Conservation (phyloP, 345 rosid genomes). For the Camelina hispida region DNA sequence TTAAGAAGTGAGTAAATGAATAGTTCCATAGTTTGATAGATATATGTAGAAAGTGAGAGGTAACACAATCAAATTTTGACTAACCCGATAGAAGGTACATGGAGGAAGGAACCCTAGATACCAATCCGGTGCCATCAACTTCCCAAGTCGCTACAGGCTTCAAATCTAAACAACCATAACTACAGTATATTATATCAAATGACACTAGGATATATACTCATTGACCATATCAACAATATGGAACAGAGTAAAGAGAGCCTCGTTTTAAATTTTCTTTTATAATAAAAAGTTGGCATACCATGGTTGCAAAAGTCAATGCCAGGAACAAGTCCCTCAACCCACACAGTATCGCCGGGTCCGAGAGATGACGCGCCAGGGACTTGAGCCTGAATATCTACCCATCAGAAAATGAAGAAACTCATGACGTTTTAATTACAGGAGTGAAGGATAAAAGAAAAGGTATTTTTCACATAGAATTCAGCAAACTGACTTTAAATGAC, state of each 20-base stretch:
- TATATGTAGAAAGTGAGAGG: slow-evolving; percentile 20
- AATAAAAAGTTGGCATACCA: slow-evolving; percentile 51
- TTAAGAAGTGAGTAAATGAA: slow-evolving; percentile 16
- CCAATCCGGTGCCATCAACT: slow-evolving; percentile 79
- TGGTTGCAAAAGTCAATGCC: slow-evolving; percentile 98
- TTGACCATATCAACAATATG: slow-evolving; percentile 25
- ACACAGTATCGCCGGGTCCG: slow-evolving; percentile 65
- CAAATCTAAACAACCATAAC: slow-evolving; percentile 54
- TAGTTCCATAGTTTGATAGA: background rate
- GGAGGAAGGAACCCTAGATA: slow-evolving; percentile 67
- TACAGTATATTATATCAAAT: slow-evolving; percentile 25
- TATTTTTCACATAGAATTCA: slow-evolving; percentile 12
- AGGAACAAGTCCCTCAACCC: slow-evolving; percentile 98
- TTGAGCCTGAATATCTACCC: slow-evolving; percentile 45
- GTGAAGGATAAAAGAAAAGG: slow-evolving; percentile 14
- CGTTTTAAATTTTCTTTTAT: background rate
- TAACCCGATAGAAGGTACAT: slow-evolving; percentile 94
- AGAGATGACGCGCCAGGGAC: slow-evolving; percentile 46
- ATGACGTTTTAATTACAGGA: slow-evolving; percentile 18
- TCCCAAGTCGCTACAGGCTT: slow-evolving; percentile 97
- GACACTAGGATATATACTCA: slow-evolving; percentile 9
- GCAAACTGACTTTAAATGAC: slow-evolving; percentile 18
- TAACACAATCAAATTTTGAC: slow-evolving; percentile 9
- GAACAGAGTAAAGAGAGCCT: background rate
- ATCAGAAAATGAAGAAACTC: slow-evolving; percentile 31